Evolutionary conservation across 805 yeast species (phyloP).

Genomic region (Kluyveromyces siamensis): DNA sequence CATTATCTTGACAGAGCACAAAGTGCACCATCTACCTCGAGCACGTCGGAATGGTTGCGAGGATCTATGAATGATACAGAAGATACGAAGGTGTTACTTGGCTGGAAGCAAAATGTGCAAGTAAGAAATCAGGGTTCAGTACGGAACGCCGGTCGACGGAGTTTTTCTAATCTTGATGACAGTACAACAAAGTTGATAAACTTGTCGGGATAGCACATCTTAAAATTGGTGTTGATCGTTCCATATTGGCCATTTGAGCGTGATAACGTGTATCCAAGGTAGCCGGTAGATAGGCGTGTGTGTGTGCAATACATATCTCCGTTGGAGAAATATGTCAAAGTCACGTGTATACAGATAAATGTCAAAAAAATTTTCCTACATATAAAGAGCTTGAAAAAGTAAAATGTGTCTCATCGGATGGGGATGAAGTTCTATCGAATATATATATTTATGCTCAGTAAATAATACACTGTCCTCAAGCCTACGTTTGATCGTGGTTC

Average conservation of each 20-base stretch:
- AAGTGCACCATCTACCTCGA: conserved; percentile 3
- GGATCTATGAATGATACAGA: conserved; percentile 3
- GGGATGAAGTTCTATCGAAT: not conserved
- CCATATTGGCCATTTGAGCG: too few relatives aligned
- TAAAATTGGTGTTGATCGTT: too few relatives aligned
- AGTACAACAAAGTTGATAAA: conserved; percentile 9
- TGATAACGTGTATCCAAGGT: too few relatives aligned
- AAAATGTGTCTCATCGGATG: not conserved
- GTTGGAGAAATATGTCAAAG: not conserved
- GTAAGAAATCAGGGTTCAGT: not conserved
- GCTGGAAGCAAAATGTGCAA: not conserved
- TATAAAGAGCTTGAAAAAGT: not conserved
- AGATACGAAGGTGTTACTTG: conserved; percentile 7
- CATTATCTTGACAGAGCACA: not conserved
- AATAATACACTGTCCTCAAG: not conserved
- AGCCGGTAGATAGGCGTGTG: too few relatives aligned
- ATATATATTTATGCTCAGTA: not conserved
- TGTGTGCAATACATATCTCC: not conserved
- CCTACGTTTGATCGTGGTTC: not conserved
- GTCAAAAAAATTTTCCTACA: not conserved
- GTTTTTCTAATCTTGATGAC: conserved; percentile 11
- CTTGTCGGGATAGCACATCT: not conserved
- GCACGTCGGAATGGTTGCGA: conserved; percentile 1
- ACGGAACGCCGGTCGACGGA: not conserved
- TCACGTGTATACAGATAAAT: not conserved